A percentile compares a stretch with the other conserved stretches of the same genome.
phyloP scores from a whole-genome alignment of 2,329 filamentous ascomycete species.

The Epichloe sibirici region DNA sequence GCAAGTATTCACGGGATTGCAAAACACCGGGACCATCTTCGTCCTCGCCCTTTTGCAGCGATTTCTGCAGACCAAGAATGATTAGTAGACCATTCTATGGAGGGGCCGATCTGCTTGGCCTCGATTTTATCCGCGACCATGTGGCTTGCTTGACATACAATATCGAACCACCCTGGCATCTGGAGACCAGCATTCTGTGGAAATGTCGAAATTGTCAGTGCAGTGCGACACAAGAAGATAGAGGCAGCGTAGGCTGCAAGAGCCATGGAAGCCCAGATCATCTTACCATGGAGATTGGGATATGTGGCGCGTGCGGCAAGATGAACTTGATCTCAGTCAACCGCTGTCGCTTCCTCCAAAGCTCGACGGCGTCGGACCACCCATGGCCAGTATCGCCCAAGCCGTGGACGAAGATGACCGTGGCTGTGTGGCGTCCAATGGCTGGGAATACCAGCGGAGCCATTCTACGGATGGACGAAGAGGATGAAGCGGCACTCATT shows the following conservation, averaged over 20 bases:
- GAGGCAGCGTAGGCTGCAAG: not conserved
- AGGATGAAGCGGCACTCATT: slow-evolving; percentile 9
- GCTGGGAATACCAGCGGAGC: slow-evolving; percentile 64
- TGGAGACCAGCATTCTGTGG: slow-evolving; percentile 57
- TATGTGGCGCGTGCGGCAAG: slow-evolving; percentile 78
- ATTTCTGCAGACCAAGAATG: slow-evolving; percentile 14
- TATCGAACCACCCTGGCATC: slow-evolving; percentile 86
- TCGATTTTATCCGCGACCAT: not conserved
- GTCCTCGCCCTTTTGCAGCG: slow-evolving; percentile 20
- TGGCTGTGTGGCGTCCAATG: slow-evolving; percentile 74
- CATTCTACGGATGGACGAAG: slow-evolving; percentile 18
- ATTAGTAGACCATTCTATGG: not conserved
- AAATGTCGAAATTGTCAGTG: not conserved
- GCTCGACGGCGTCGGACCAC: slow-evolving; percentile 74
- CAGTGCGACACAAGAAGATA: not conserved
- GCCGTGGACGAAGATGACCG: slow-evolving; percentile 88
- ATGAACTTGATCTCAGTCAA: slow-evolving; percentile 90
- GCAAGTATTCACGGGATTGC: slow-evolving; percentile 51
- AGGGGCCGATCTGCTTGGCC: not conserved
- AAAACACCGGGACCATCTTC: slow-evolving; percentile 62
- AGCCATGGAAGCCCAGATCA: not conserved
- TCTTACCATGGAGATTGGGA: slow-evolving; percentile 60
- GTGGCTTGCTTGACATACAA: slow-evolving; percentile 34
- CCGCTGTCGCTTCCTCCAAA: slow-evolving; percentile 67
- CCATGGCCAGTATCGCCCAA: slow-evolving; percentile 73